Evolutionary conservation across 148 eudicot species (phyloP), one percentile per base, ranked within the genome.

Genomic region (Spergularia marina): DNA sequence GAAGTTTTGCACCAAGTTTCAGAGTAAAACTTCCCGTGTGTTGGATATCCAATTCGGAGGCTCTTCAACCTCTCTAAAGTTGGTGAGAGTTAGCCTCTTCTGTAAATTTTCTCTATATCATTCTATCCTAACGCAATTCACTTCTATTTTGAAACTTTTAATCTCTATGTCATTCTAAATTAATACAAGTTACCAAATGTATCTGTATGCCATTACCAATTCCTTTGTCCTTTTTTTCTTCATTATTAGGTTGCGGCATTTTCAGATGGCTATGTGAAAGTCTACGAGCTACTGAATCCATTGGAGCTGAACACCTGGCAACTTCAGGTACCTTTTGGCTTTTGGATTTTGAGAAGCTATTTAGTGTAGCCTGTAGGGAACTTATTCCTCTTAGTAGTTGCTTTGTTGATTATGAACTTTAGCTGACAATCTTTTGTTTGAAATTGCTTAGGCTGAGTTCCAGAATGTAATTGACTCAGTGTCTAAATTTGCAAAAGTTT

Each of bases 241-340:
- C 66, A 39, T 56, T 65, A 75, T 57, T 78, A 95, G 98, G 91
- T 88, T 70, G 87, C 88, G 81, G 97, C 98, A 59, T 89, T 84
- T 84, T 89, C 98, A 34, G 91, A 92, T 74, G 98, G 98, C 15
- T 89, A 88, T 63, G 85, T 89, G 53, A 89, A 87, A 87, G 86
- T 95, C 53, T 86, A 84, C 67, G 96, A 95, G 83, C 93, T 90
- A 55, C 78, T 83, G 54, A 90, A 92, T 84, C 90, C 92, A 12
- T 77, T 90, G 78, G 97, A 92, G 71, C 75, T 95, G 81, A 85
- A 81, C 68, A 88, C 84, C 57, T 95, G 98, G 98, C 97, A 95
- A 69, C 92, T 95, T 83, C 98, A 95, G 98, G 98, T 94, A 74
- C 72, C 1, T 15, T 25, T 36, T n/a, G 30, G 30, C 55, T 34